These are phyloP conservation scores for Scedosporium boydii DNA, from an alignment of 2,329 filamentous ascomycete genomes.

Conservation along the genomic window DNA sequence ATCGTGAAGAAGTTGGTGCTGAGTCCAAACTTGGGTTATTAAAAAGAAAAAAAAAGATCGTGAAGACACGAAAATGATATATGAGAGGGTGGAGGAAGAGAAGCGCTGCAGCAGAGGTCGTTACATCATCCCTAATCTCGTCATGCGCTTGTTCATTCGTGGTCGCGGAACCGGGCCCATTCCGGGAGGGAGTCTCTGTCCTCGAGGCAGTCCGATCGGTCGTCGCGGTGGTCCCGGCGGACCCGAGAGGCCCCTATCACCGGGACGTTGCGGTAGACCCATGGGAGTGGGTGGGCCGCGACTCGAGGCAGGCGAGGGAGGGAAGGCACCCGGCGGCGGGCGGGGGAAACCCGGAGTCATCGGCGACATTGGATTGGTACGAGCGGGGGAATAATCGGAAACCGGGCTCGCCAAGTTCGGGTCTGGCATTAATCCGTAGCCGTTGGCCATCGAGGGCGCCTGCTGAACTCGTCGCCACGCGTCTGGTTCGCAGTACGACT, in stretches of 20 bases:
- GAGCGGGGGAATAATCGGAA: slow-evolving; percentile 4
- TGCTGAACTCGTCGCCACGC: slow-evolving; percentile 50
- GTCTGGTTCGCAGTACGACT: slow-evolving; percentile 79
- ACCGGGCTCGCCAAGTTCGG: not conserved
- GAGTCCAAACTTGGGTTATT: not conserved
- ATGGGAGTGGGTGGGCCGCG: slow-evolving; percentile 8
- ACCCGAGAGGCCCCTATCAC: slow-evolving; percentile 13
- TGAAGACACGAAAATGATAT: not conserved
- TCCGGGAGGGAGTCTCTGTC: slow-evolving; percentile 19
- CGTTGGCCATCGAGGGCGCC: not conserved
- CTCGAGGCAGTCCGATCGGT: slow-evolving; percentile 10
- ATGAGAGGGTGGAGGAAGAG: not conserved
- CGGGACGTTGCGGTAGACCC: slow-evolving; percentile 13
- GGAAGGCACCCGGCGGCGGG: slow-evolving; percentile 4
- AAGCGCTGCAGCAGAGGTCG: not conserved
- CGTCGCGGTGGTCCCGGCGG: slow-evolving; percentile 8
- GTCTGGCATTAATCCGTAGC: not conserved
- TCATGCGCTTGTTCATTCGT: slow-evolving; percentile 53
- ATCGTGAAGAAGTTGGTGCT: not conserved
- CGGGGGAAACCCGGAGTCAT: slow-evolving; percentile 10
- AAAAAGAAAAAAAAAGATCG: not conserved
- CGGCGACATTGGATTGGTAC: slow-evolving; percentile 5
- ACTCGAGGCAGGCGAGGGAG: slow-evolving; percentile 3
- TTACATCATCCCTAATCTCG: slow-evolving; percentile 49
- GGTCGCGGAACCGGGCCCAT: slow-evolving; percentile 22